Evolutionary conservation across 345 rosid species (phyloP).

Genomic region (Kandelia obovata): DNA sequence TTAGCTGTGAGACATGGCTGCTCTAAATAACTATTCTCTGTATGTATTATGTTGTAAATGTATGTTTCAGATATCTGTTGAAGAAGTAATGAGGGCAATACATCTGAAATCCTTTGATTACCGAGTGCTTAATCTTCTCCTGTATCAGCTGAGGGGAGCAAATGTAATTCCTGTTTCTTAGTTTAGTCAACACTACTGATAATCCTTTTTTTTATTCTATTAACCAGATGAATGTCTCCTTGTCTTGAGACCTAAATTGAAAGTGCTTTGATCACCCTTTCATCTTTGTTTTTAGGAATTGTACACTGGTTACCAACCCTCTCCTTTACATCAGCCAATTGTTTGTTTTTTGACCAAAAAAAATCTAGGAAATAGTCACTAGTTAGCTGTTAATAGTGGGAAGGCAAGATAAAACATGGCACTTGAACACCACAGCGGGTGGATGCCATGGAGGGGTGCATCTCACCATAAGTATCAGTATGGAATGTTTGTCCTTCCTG

Average conservation of each 20-base stretch:
- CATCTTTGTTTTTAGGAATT: background rate
- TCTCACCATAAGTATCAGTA: too few relatives aligned
- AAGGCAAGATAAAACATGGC: too few relatives aligned
- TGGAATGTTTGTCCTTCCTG: too few relatives aligned
- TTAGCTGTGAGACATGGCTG: slow-evolving; percentile 1
- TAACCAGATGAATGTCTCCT: background rate
- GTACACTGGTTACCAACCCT: background rate
- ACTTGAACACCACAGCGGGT: too few relatives aligned
- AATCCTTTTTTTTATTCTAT: background rate
- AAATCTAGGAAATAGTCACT: too few relatives aligned
- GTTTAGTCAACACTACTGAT: slow-evolving; percentile 3
- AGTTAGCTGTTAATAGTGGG: too few relatives aligned
- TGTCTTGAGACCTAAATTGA: background rate
- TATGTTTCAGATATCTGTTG: slow-evolving; percentile 44
- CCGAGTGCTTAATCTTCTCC: slow-evolving; percentile 74
- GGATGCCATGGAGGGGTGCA: too few relatives aligned
- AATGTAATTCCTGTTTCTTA: slow-evolving; percentile 29
- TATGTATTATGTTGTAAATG: background rate
- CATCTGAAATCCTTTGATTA: slow-evolving; percentile 86
- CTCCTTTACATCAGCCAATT: too few relatives aligned
- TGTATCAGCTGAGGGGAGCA: slow-evolving; percentile 71
- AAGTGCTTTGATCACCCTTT: background rate
- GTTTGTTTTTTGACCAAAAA: too few relatives aligned
- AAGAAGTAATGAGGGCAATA: slow-evolving; percentile 73
- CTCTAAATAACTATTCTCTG: background rate